These are phyloP conservation scores for Fusarium floridanum DNA, from an alignment of 2,329 filamentous ascomycete species.

Conservation along the genomic window DNA sequence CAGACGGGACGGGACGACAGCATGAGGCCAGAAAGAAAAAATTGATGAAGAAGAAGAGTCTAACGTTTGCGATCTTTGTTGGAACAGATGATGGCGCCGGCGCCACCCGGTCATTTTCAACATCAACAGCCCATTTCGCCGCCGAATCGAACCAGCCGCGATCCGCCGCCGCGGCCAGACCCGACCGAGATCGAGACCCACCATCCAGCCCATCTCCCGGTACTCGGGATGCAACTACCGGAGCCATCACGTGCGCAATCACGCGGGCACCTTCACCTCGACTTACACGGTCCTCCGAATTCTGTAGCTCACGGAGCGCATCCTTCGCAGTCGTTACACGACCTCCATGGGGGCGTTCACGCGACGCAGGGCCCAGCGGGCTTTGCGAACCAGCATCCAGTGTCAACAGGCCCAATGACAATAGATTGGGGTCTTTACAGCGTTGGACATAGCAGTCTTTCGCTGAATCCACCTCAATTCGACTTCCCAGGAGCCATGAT, in stretches of 20 bases:
- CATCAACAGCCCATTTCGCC: slow-evolving; percentile 48
- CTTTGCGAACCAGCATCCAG: slow-evolving; percentile 31
- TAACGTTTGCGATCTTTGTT: slow-evolving; percentile 36
- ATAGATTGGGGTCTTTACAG: slow-evolving; percentile 44
- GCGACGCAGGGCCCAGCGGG: slow-evolving; percentile 26
- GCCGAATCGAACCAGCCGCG: slow-evolving; percentile 46
- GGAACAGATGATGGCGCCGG: slow-evolving; percentile 43
- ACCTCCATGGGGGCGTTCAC: slow-evolving; percentile 28
- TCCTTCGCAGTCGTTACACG: slow-evolving; percentile 21
- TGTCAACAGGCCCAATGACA: slow-evolving; percentile 29
- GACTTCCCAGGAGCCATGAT: slow-evolving; percentile 41
- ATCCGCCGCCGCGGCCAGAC: slow-evolving; percentile 41
- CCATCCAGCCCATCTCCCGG: slow-evolving; percentile 36
- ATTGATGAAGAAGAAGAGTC: slow-evolving; percentile 29
- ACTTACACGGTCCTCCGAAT: slow-evolving; percentile 35
- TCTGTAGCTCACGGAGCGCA: slow-evolving; percentile 18
- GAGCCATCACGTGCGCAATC: slow-evolving; percentile 40
- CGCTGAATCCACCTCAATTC: slow-evolving; percentile 38
- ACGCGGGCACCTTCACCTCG: slow-evolving; percentile 36
- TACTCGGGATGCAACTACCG: slow-evolving; percentile 36
- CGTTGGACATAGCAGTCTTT: slow-evolving; percentile 24
- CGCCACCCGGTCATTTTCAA: slow-evolving; percentile 42
- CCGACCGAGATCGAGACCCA: slow-evolving; percentile 42
- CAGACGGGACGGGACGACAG: slow-evolving; percentile 8
- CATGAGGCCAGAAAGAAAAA: slow-evolving; percentile 22